phyloP scores from a whole-genome alignment of 2,329 filamentous ascomycete genomes.

The Sporothrix inflata region DNA sequence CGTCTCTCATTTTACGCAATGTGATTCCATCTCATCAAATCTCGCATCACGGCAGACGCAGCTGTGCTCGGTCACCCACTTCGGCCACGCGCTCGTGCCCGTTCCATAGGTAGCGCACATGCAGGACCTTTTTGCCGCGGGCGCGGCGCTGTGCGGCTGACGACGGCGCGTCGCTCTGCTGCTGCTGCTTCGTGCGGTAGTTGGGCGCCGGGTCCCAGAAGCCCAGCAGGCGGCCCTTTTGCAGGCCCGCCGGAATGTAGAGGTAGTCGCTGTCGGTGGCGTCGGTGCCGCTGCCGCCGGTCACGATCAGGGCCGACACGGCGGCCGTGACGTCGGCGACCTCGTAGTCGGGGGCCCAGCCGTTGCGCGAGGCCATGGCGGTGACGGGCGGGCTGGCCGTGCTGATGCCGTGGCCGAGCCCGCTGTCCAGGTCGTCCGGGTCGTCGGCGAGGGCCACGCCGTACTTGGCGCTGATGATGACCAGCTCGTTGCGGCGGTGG shows the following conservation, averaged over 20 bases:
- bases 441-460: conserved; percentile 41
- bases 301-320: conserved; percentile 48
- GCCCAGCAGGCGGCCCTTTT: conserved; percentile 51
- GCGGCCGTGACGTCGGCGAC: conserved; percentile 56
- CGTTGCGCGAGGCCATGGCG: conserved; percentile 37
- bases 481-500: conserved; percentile 43
- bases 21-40: neutral
- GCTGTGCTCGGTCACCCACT: conserved; percentile 44
- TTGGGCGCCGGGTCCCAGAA: conserved; percentile 56
- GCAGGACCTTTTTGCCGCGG: conserved; percentile 48
- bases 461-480: conserved; percentile 55
- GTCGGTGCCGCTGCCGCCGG: conserved; percentile 36
- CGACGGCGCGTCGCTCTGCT: neutral
- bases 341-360: conserved; percentile 41
- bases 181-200: conserved; percentile 21
- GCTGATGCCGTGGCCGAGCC: neutral
- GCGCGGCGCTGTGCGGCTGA: neutral
- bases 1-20: neutral
- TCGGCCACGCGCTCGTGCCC: conserved; percentile 44
- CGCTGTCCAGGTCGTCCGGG: conserved; percentile 5
- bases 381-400: conserved; percentile 35
- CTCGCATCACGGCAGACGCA: conserved; percentile 40
- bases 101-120: conserved; percentile 49
- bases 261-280: conserved; percentile 35
- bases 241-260: conserved; percentile 46